Base-by-base conservation (phyloP, 2,329 filamentous ascomycete species). In the Neopestalotiopsis rosae region DNA sequence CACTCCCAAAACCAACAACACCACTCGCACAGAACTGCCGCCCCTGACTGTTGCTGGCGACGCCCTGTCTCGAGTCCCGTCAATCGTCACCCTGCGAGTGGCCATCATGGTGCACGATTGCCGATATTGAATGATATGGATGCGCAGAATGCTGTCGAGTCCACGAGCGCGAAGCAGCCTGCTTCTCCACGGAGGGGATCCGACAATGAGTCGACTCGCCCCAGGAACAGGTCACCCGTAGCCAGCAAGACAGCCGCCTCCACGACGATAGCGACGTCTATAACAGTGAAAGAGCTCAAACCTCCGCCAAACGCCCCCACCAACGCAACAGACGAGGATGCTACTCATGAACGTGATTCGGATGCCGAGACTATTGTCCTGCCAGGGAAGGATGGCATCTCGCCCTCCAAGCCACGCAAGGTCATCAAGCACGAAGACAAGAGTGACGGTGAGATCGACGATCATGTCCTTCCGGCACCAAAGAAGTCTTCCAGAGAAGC, bases 321-420 rank as follows among this genome's bases (percentile, higher is more conserved):
- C 12, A 76, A 75, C 65, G 75, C 80, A 24, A 76, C 79, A 65
- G 83, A 87, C 68, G 83, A 85, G 59, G 81, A 84, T 70, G 79
- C 74, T 67, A 78, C 77, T 28, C 81, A 82, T 69, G 90, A 90
- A 69, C 89, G 86, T 75, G 89, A 91, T 74, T 93, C 91, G 1
- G 91, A 93, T 76, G 90, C 91, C 63, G 91, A 93, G 80, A 93
- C 91, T 14, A 91, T 92, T 71, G 90, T 93, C 45, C 79, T 92
- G 42, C 86, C 89, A 12, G 89, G 88, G 34, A 91, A 91, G 76
- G 87, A 91, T 76, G 88, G 88, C 52, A 83, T 89, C 74, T 91
- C 89, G 30, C 89, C 89, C 0, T 88, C 88, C 69, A 91, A 91
- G 78, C 83, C 84, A 69, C 86, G 88, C 69, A 91, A 91, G 79